A percentile compares a stretch with the other conserved stretches of the same genome.
Evolutionary conservation across 2,329 filamentous ascomycete genomes (phyloP).

Genomic region (Pyricularia pennisetigena): DNA sequence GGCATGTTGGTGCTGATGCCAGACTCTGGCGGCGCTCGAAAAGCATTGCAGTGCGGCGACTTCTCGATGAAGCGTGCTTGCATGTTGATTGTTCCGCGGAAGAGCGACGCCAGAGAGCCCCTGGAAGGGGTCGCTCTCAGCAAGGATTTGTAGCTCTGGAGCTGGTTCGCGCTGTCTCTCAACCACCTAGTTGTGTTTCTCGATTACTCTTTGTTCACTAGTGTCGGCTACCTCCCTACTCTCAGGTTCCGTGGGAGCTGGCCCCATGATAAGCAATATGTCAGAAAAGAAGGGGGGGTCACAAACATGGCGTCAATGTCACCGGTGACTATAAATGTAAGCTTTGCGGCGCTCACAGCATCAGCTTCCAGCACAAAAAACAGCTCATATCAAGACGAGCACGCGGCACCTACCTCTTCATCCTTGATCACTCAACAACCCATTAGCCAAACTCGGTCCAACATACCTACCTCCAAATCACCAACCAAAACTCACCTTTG

Average conservation of each 20-base stretch:
- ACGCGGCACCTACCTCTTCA: conserved; percentile 19
- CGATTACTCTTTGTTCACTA: background rate
- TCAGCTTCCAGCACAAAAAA: background rate
- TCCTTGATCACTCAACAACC: conserved; percentile 7
- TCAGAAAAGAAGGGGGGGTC: background rate
- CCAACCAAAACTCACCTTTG: conserved; percentile 41
- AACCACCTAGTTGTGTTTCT: conserved; percentile 50
- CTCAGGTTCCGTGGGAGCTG: background rate
- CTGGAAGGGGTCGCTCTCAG: conserved; percentile 35
- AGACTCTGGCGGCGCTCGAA: conserved; percentile 59
- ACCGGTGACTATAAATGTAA: conserved; percentile 55
- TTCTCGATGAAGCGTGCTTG: conserved; percentile 51
- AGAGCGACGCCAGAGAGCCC: conserved; percentile 50
- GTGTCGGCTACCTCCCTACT: background rate
- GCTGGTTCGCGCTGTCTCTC: conserved; percentile 62
- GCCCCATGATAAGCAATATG: background rate
- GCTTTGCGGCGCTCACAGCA: conserved; percentile 30
- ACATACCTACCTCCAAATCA: background rate
- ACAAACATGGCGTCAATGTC: conserved; percentile 46
- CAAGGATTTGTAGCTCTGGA: conserved; percentile 51
- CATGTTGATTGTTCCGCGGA: conserved; percentile 54
- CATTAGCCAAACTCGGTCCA: background rate
- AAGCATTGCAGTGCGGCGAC: conserved; percentile 74
- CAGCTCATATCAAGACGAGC: background rate
- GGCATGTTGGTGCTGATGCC: conserved; percentile 2